phyloP scores from a whole-genome alignment of 768 basidiomycete genomes.

The Dacryopinax spathularia region DNA sequence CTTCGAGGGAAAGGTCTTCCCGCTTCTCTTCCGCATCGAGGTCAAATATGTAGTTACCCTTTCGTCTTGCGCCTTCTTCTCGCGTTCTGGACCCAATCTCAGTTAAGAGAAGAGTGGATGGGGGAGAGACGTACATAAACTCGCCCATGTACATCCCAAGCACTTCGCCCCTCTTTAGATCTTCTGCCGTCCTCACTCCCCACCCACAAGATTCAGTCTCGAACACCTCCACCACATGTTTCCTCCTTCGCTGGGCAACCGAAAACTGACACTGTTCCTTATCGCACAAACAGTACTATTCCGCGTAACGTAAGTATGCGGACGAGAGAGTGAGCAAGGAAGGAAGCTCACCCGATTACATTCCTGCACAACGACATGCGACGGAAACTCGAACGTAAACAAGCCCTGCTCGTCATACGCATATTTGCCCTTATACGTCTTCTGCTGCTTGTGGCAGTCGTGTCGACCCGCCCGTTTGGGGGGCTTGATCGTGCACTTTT shows the following conservation, averaged over 20 bases:
- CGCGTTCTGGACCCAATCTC: background rate
- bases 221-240: background rate
- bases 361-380: background rate
- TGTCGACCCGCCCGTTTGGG: background rate
- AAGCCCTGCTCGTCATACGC: background rate
- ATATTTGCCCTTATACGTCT: background rate
- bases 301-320: background rate
- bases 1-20: background rate
- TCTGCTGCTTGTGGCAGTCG: background rate
- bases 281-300: background rate
- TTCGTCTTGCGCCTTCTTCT: background rate
- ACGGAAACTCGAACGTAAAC: background rate
- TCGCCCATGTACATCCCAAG: conserved; percentile 1
- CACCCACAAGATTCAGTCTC: background rate
- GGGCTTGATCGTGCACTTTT: background rate
- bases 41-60: background rate
- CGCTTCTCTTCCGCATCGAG: conserved; percentile 1
- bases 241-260: background rate
- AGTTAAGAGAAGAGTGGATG: background rate
- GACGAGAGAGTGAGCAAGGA: background rate
- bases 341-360: background rate
- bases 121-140: background rate
- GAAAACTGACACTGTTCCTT: background rate
- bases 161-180: background rate
- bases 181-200: background rate